Evolutionary conservation across 2,329 filamentous ascomycete genomes (phyloP).

Genomic region (Penicillium palitans): DNA sequence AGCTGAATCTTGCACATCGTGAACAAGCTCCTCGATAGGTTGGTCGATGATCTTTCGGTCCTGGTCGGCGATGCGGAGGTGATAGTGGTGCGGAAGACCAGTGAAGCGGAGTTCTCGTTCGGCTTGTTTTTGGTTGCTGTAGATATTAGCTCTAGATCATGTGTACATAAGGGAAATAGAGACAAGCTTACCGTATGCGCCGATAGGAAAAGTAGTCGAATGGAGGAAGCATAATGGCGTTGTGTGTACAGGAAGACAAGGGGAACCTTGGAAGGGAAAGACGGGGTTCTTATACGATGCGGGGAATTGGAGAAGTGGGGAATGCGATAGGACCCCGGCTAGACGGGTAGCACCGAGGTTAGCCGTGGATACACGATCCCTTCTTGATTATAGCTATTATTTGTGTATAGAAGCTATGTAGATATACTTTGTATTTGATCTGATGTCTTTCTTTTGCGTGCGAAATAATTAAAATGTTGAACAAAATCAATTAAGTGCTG

Average conservation of each 20-base stretch:
- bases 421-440: neutral
- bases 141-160: neutral
- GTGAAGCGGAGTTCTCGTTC: slow-evolving; percentile 71
- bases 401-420: neutral
- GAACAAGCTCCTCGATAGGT: slow-evolving; percentile 75
- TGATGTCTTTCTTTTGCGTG: neutral
- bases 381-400: neutral
- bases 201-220: slow-evolving; percentile 70
- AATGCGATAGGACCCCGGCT: slow-evolving; percentile 15
- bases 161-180: too few relatives aligned
- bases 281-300: slow-evolving; percentile 16
- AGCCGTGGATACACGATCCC: neutral
- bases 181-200: slow-evolving; percentile 63
- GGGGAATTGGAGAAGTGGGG: slow-evolving; percentile 23
- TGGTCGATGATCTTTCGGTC: slow-evolving; percentile 70
- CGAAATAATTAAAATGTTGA: neutral
- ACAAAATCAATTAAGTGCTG: too few relatives aligned
- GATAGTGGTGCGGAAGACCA: slow-evolving; percentile 65
- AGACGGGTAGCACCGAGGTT: slow-evolving; percentile 4
- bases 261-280: slow-evolving; percentile 1
- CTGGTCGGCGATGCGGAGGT: slow-evolving; percentile 60
- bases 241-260: slow-evolving; percentile 1
- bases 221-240: slow-evolving; percentile 50
- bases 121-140: slow-evolving; percentile 74
- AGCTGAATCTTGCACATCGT: slow-evolving; percentile 70